phyloP scores from a whole-genome alignment of 129 eudicot species.

The Lonicera japonica region DNA sequence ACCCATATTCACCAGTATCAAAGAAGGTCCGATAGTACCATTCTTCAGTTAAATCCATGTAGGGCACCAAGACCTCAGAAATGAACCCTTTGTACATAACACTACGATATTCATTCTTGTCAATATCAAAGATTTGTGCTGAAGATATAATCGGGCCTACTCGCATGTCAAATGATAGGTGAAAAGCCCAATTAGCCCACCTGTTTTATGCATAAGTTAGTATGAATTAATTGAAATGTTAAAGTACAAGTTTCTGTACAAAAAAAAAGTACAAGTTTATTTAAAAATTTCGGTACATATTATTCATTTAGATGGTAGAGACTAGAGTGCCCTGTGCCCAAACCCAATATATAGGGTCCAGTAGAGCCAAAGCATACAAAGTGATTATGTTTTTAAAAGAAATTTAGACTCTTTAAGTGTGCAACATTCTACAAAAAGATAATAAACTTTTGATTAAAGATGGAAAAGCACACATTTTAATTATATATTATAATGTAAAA shows the following conservation, averaged over 20 bases:
- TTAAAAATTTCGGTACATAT: too few species aligned
- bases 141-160: slow-evolving; percentile 34
- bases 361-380: not conserved
- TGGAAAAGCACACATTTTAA: too few species aligned
- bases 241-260: not conserved
- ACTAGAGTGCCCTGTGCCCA: not conserved
- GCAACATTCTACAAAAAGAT: too few species aligned
- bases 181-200: slow-evolving; percentile 46
- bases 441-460: too few species aligned
- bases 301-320: too few species aligned
- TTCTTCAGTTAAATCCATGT: slow-evolving; percentile 41
- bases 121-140: slow-evolving; percentile 32
- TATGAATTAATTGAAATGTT: not conserved
- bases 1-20: slow-evolving; percentile 40
- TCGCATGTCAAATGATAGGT: slow-evolving; percentile 39
- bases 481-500: too few species aligned
- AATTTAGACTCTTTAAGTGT: too few species aligned
- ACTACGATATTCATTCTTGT: slow-evolving; percentile 16
- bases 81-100: slow-evolving; percentile 33
- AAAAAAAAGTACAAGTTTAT: too few species aligned
- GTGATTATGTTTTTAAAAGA: too few species aligned
- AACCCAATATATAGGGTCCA: too few species aligned
- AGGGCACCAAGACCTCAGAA: slow-evolving; percentile 39
- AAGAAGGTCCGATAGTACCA: slow-evolving; percentile 41
- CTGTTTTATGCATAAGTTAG: slow-evolving; percentile 6